Base-by-base conservation (phyloP, 495 filamentous ascomycete genomes). In the Saxophila tyrrhenica region DNA sequence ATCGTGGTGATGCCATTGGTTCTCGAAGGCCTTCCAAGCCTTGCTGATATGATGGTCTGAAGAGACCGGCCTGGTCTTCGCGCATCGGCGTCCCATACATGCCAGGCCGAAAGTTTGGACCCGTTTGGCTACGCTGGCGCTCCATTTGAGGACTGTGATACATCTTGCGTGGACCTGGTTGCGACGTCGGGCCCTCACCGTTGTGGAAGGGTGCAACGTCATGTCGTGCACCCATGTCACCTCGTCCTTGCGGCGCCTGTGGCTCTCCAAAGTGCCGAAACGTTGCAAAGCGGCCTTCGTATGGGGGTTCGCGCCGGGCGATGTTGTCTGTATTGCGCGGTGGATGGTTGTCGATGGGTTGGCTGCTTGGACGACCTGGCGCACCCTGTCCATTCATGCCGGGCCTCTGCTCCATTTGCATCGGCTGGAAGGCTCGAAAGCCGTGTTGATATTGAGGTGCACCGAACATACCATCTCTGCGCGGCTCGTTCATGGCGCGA, bases 201-300 rank as follows among this genome's bases (percentile, higher is more conserved):
- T 52, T 54, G 9, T 8, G 43, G 32, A 51, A 55, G 3, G 38
- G 38, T 54, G 25, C 45, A 13, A 7, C 46, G n/a, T 61, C 59
- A 22, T 54, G 59, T 15, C 53, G 25, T 11, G 51, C 48, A 1
- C 29, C 42, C 11, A 22, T 21, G n/a, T 60, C 58, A 20, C 13
- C 20, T 17, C 52, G 32, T 9, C 3, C 21, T 10, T 44, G 11
- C 20, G 48, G 25, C n/a, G 10, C 3, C 20, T 47, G 35, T 3
- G 53, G 48, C 39, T 61, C 58, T 19, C 38, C 55, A 32, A 54
- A 61, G 5, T 57, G 55, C n/a, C 58, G 38, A 39, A 61, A 61
- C 2, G 50, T 39, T 1, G 25, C 43, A 42, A 54, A 57, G 9
- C 55, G 49, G 15, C 43, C 49, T 10, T 57, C 51, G 11, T n/a